Evolutionary conservation across 2,329 filamentous ascomycete genomes (phyloP), one percentile per base, ranked within the genome.

Genomic region (Tolypocladium endophyticum): DNA sequence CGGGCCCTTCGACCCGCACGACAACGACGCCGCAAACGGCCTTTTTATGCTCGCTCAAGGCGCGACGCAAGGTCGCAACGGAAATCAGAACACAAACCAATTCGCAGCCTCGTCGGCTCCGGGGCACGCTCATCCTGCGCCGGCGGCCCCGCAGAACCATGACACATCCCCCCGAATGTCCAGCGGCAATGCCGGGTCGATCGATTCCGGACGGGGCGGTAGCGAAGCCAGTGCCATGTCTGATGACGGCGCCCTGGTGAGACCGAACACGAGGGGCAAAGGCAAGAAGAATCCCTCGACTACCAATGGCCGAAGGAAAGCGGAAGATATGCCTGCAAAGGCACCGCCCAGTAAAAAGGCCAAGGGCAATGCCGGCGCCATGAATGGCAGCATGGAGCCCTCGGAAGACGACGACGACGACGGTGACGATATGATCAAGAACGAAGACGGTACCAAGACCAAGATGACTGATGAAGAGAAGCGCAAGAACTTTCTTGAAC

Each of bases 401-500:
- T 81, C 85, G 5, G 81, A 85, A 4, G 78, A 82, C 3, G 74
- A 77, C 6, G 78, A 77, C 30, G 81, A 85, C 2, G 79, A 84
- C 5, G 77, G 81, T 6, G 78, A 82, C 58, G 65, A 69, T 28
- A 57, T 69, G 11, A 70, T 80, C 64, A 82, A 79, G 55, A 81
- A 84, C 56, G 79, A 83, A 7, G 81, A 79, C 36, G 78, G 84
- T 55, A 84, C 79, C 50, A 88, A 86, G 73, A 70, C 73, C 0
- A 97, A 96, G 79, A 96, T 97, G 91, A 97, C 92, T 0, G 94
- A 97, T 60, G 94, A 97, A 70, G 94, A 99, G 78, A 99, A 99
- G 79, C 84, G 94, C 50, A 96, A 95, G 77, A 99, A 97, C 72
- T 99, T 99, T 74, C 79, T 99, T 2, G 94, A 99, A 71, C 83